Evolutionary conservation across 805 yeast species (phyloP).

Genomic region (Yamadazyma laniorum): DNA sequence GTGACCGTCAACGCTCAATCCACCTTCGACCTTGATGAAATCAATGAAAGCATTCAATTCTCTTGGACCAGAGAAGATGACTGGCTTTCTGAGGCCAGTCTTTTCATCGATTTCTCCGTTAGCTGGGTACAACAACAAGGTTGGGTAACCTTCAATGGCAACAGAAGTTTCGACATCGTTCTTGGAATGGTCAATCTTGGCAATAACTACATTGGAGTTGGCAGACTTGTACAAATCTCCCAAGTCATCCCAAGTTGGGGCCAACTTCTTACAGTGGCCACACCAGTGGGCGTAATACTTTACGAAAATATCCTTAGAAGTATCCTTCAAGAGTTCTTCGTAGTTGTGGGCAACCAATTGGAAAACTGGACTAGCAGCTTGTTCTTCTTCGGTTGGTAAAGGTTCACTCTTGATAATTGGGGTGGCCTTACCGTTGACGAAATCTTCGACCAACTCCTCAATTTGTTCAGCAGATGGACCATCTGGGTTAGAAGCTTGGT

Average conservation of each 20-base stretch:
- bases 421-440: conserved; percentile 58
- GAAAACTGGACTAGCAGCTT: conserved; percentile 52
- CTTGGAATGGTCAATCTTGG: conserved; percentile 84
- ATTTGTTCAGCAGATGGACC: conserved; percentile 46
- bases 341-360: conserved; percentile 84
- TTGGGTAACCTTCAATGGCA: conserved; percentile 87
- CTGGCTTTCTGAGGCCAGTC: conserved; percentile 49
- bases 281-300: conserved; percentile 98
- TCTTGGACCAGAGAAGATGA: conserved; percentile 69
- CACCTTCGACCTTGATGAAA: conserved; percentile 71
- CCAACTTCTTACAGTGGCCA: conserved; percentile 91
- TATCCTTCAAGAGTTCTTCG: conserved; percentile 59
- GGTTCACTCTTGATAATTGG: conserved; percentile 84
- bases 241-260: conserved; percentile 85
- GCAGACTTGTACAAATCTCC: conserved; percentile 64
- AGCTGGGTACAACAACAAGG: conserved; percentile 87
- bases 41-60: conserved; percentile 65
- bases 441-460: conserved; percentile 60
- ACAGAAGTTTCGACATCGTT: conserved; percentile 76
- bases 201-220: conserved; percentile 56
- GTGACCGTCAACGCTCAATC: conserved; percentile 56
- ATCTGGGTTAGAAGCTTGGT: conserved; percentile 55
- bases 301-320: conserved; percentile 69
- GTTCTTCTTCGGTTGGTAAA: conserved; percentile 79
- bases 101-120: conserved; percentile 41